phyloP scores from a whole-genome alignment of 306 rosid species.

The Trifolium fragiferum region DNA sequence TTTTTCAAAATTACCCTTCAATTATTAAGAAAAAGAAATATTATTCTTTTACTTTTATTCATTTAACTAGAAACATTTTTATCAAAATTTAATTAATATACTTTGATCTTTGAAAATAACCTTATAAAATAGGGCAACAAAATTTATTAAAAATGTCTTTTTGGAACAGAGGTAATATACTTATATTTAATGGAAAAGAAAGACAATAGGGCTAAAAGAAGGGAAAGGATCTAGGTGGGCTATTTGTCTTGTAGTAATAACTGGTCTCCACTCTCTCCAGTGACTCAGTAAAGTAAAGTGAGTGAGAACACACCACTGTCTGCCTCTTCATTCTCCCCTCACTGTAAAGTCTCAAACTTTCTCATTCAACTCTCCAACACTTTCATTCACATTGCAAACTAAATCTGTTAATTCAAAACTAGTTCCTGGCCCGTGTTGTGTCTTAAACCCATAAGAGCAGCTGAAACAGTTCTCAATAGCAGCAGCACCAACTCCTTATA shows the following conservation, averaged over 20 bases:
- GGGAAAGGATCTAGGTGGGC: slow-evolving; percentile 8
- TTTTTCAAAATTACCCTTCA: too few species aligned
- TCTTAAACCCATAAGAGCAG: slow-evolving; percentile 3
- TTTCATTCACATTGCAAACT: slow-evolving; percentile 28
- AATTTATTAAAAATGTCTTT: too few species aligned
- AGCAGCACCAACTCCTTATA: background rate
- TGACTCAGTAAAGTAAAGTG: slow-evolving; percentile 36
- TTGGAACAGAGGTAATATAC: too few species aligned
- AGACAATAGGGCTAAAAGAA: background rate
- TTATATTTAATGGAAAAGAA: background rate
- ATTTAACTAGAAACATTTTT: too few species aligned
- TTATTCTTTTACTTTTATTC: too few species aligned
- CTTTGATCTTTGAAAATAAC: too few species aligned
- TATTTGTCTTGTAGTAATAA: slow-evolving; percentile 34
- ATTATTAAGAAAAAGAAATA: too few species aligned
- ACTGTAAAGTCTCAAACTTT: background rate
- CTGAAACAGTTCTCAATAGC: background rate
- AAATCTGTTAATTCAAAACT: background rate
- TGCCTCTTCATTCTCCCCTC: slow-evolving; percentile 10
- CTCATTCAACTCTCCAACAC: slow-evolving; percentile 4
- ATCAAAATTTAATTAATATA: too few species aligned
- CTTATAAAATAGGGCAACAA: too few species aligned
- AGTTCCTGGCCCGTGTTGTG: background rate
- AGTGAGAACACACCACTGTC: background rate
- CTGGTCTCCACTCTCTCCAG: background rate